Conservation (phyloP, 2,329 filamentous ascomycete species). For the Botrytis pseudocinerea region DNA sequence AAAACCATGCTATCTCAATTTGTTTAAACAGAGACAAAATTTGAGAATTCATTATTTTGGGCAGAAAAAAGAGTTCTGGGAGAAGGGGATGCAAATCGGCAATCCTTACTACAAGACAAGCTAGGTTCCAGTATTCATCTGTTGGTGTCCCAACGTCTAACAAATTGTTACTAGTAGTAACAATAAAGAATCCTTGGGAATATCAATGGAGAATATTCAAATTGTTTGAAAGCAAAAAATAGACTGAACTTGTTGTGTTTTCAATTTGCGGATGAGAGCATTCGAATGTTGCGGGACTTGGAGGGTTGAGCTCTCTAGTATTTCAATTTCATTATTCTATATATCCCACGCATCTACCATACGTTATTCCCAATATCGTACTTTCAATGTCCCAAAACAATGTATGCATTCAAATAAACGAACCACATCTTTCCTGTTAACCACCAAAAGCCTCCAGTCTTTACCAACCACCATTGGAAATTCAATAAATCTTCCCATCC, state of each 20-base stretch:
- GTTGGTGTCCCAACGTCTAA: background rate
- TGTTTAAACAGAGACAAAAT: background rate
- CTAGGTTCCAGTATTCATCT: background rate
- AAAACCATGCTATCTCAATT: background rate
- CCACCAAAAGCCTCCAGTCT: constrained; percentile 10
- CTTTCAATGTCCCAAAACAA: background rate
- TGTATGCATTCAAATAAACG: background rate
- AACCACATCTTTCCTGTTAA: background rate
- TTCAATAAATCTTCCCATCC: constrained; percentile 19
- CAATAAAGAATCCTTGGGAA: background rate
- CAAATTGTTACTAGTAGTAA: background rate
- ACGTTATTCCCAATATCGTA: background rate
- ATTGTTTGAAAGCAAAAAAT: background rate
- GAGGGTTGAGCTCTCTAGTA: background rate
- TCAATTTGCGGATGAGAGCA: background rate
- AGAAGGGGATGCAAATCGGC: background rate
- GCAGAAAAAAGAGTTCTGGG: background rate
- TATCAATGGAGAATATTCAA: background rate
- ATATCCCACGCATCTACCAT: background rate
- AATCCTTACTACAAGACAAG: background rate
- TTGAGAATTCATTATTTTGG: background rate
- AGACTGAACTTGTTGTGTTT: background rate
- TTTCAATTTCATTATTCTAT: background rate
- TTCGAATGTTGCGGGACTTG: background rate
- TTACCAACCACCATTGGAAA: constrained; percentile 2